Evolutionary conservation across 352 stramenopile genomes (phyloP).

Genomic region (Phytophthora fragariae): DNA sequence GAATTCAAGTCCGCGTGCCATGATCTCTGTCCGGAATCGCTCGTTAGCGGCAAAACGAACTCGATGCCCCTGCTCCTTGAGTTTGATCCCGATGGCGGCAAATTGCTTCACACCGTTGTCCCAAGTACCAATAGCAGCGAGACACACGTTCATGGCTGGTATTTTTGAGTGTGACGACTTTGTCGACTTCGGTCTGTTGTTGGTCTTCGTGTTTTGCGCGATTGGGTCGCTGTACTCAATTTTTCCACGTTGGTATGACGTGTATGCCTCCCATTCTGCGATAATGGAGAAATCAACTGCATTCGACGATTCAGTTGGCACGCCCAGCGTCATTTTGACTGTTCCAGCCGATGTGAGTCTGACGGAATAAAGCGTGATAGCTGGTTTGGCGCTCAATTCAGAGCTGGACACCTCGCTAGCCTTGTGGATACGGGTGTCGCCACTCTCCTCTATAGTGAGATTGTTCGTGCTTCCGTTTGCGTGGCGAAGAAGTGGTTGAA

Average conservation of each 20-base stretch:
- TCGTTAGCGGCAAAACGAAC: conserved; percentile 84
- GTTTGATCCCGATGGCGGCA: conserved; percentile 58
- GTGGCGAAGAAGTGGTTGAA: conserved; percentile 22
- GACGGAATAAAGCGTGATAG: conserved; percentile 19
- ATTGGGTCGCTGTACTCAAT: conserved; percentile 5
- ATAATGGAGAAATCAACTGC: conserved; percentile 19
- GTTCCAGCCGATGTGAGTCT: conserved; percentile 19
- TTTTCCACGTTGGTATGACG: conserved; percentile 14
- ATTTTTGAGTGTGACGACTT: conserved; percentile 12
- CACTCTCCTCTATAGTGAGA: not conserved
- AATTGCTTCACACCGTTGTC: conserved; percentile 66
- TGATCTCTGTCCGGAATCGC: conserved; percentile 65
- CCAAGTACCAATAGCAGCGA: conserved; percentile 52
- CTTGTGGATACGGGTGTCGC: not conserved
- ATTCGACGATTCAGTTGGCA: conserved; percentile 29
- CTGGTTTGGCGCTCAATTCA: not conserved
- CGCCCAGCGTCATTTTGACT: conserved; percentile 28
- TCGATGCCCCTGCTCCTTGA: conserved; percentile 75
- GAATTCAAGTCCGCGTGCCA: conserved; percentile 52
- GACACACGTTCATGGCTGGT: conserved; percentile 48
- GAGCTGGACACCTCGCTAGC: not conserved
- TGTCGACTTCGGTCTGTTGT: not conserved
- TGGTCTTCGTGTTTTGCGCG: conserved; percentile 23
- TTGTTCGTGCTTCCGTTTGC: conserved; percentile 28
- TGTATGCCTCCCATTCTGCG: conserved; percentile 34